Evolutionary conservation across 2,329 filamentous ascomycete genomes (phyloP).

Genomic region (Phaeophleospora eucalypticola): DNA sequence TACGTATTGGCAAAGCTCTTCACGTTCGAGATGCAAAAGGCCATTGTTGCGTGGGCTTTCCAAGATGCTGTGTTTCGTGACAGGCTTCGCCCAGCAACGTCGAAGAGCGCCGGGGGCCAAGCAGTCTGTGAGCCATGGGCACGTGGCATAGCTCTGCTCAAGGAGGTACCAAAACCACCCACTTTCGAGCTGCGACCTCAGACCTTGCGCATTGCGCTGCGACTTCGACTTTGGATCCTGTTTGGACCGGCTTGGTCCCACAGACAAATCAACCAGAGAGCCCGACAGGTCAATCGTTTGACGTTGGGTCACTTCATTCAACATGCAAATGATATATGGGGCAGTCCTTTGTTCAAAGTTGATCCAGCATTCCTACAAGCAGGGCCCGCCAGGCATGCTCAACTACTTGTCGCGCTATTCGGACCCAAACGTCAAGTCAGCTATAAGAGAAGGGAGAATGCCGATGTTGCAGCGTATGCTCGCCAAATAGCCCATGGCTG

Average conservation of each 20-base stretch:
- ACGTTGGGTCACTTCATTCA: conserved; percentile 27
- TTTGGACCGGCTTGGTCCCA: conserved; percentile 32
- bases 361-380: conserved; percentile 13
- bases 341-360: conserved; percentile 15
- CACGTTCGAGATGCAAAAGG: conserved; percentile 23
- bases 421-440: conserved; percentile 10
- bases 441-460: conserved; percentile 14
- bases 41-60: conserved; percentile 35
- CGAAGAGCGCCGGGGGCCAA: no score
- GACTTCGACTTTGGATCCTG: conserved; percentile 31
- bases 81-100: conserved; percentile 2
- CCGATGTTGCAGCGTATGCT: conserved; percentile 23
- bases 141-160: conserved; percentile 29
- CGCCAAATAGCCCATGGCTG: conserved; percentile 7
- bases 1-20: conserved; percentile 22
- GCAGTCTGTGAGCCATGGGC: conserved; percentile 28
- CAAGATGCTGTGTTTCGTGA: conserved; percentile 15
- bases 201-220: neutral
- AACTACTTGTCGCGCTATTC: conserved; percentile 23
- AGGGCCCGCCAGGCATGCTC: conserved; percentile 9
- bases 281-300: conserved; percentile 21
- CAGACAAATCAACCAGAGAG: conserved; percentile 18
- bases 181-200: neutral
- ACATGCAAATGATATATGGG: conserved; percentile 32
- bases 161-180: conserved; percentile 11